Conservation (phyloP, 495 filamentous ascomycete species). For the Talaromyces wortmannii region DNA sequence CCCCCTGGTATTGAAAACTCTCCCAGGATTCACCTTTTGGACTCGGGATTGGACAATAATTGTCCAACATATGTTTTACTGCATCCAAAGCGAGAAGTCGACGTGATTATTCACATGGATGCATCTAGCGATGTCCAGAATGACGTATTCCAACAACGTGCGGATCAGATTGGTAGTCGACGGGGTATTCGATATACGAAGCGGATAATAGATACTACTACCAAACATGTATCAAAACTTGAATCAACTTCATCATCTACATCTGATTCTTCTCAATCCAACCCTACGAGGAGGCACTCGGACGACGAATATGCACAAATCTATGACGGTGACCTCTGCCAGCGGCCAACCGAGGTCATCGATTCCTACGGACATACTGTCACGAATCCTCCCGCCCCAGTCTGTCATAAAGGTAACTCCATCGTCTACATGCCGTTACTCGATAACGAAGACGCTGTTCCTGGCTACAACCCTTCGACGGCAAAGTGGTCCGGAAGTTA, state of each 20-base stretch:
- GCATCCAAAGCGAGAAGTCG: conserved; percentile 1
- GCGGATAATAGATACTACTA: neutral
- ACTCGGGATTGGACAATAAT: conserved; percentile 5
- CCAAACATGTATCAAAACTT: neutral
- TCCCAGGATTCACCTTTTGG: conserved; percentile 1
- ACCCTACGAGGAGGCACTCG: neutral
- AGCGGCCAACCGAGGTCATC: neutral
- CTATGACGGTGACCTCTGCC: neutral
- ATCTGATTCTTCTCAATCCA: neutral
- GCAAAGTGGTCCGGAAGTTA: conserved; percentile 5
- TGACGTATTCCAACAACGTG: conserved; percentile 3
- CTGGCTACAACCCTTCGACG: conserved; percentile 1
- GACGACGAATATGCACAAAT: conserved; percentile 3
- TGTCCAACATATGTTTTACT: conserved; percentile 5
- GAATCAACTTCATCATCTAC: neutral
- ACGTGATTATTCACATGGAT: conserved; percentile 4
- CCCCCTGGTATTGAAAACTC: conserved; percentile 6
- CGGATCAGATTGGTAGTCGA: conserved; percentile 3
- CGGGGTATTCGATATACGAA: conserved; percentile 1
- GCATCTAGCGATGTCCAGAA: conserved; percentile 4
- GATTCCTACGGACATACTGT: conserved; percentile 5
- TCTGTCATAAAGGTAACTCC: conserved; percentile 2
- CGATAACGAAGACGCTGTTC: conserved; percentile 1
- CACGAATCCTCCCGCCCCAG: conserved; percentile 2
- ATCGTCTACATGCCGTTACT: conserved; percentile 4